phyloP scores from a whole-genome alignment of 225 moss, liverwort and hornwort genomes.

The Marchantia paleacea region DNA sequence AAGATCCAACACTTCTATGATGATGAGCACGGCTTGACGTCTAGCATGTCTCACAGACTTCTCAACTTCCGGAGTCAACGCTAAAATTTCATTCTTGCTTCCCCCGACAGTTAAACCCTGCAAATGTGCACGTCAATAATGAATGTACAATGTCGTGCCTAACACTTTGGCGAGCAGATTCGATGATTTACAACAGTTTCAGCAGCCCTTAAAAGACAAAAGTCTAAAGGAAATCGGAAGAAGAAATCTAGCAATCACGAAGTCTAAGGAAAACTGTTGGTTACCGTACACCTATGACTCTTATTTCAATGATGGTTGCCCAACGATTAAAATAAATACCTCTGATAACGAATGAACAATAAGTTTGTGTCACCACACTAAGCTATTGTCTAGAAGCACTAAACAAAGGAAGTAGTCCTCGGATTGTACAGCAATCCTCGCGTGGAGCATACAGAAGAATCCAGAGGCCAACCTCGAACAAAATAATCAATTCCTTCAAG shows the following conservation, averaged over 20 bases:
- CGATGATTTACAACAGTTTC: background rate
- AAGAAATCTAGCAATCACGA: background rate
- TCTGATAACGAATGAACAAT: no score
- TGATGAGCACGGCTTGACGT: slow-evolving; percentile 76
- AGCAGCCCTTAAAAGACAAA: background rate
- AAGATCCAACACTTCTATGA: slow-evolving; percentile 87
- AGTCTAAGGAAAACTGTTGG: background rate
- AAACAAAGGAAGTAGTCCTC: no score
- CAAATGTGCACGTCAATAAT: background rate
- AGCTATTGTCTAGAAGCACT: no score
- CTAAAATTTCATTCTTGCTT: slow-evolving; percentile 70
- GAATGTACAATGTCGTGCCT: background rate
- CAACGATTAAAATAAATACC: no score
- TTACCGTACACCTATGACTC: no score
- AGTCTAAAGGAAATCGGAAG: background rate
- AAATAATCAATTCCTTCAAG: slow-evolving; percentile 60
- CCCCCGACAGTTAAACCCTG: slow-evolving; percentile 65
- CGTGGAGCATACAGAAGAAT: background rate
- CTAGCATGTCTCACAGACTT: slow-evolving; percentile 71
- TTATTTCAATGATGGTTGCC: no score
- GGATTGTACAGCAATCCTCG: no score
- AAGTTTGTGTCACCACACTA: no score
- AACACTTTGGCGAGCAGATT: background rate
- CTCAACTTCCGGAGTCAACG: slow-evolving; percentile 81
- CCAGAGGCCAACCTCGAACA: slow-evolving; percentile 61